A percentile compares a stretch with the other conserved stretches of the same genome.
These are phyloP conservation scores for Fusarium sp. DNA, from an alignment of 2,329 filamentous ascomycete genomes.

Conservation along the genomic window DNA sequence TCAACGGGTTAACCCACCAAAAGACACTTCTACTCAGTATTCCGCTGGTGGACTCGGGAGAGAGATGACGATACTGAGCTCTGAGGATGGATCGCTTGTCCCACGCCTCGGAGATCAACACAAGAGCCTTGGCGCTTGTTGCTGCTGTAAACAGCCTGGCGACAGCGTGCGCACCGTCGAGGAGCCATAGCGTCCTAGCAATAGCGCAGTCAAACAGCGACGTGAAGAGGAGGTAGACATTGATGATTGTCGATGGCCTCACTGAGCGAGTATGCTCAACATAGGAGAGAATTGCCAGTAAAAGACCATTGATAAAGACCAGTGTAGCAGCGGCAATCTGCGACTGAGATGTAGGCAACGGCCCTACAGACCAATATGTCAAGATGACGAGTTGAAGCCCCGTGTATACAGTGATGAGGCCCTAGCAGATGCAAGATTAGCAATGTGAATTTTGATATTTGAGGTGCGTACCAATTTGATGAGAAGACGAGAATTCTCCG, in stretches of 20 bases:
- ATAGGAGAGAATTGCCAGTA: slow-evolving; percentile 11
- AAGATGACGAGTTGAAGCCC: slow-evolving; percentile 9
- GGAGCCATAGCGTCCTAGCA: slow-evolving; percentile 10
- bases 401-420: slow-evolving; percentile 10
- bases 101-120: slow-evolving; percentile 19
- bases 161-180: slow-evolving; percentile 2
- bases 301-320: slow-evolving; percentile 22
- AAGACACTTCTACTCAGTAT: slow-evolving; percentile 19
- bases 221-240: slow-evolving; percentile 23
- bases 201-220: slow-evolving; percentile 12
- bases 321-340: slow-evolving; percentile 18
- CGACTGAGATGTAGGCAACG: neutral
- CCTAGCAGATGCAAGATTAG: neutral
- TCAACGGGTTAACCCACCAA: slow-evolving; percentile 26
- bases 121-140: slow-evolving; percentile 6
- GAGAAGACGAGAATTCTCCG: slow-evolving; percentile 13
- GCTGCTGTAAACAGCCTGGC: slow-evolving; percentile 12
- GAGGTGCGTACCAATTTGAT: slow-evolving; percentile 7
- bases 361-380: slow-evolving; percentile 12
- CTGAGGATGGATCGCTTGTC: slow-evolving; percentile 20
- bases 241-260: slow-evolving; percentile 23
- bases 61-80: slow-evolving; percentile 16
- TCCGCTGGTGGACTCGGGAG: slow-evolving; percentile 19
- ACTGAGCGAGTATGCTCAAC: slow-evolving; percentile 26
- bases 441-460: neutral